Evolutionary conservation across 2,329 filamentous ascomycete genomes (phyloP), one percentile per base, ranked within the genome.

Genomic region (Sclerotinia subarctica): DNA sequence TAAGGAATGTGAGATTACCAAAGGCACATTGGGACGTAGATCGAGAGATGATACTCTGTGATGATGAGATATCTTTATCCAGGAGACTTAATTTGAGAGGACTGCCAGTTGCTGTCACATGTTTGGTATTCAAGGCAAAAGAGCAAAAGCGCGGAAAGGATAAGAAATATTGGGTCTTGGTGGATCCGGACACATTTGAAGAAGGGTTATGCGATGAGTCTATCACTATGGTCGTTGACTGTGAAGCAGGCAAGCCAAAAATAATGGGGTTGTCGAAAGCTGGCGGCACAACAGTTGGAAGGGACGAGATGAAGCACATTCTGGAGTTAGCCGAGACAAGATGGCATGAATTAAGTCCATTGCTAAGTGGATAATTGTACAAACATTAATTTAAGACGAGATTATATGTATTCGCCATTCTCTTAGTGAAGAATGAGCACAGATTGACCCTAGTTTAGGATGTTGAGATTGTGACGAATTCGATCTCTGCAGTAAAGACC

Each of bases 121-220:
- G 92, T 71, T 87, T 86, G 10, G 88, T 97, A 13, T 96, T 97
- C 76, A 88, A 86, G 58, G 89, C 88, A 60, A 82, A 82, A 57
- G 76, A 78, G 54, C 71, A 74, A 35, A 59, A 38, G 24, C 67
- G 74, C 32, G 84, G 82, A 78, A 84, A 82, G 78, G 85, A 85
- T 76, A 82, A 82, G 38, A 84, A 82, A 75, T 84, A 82, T 76
- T 96, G 93, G 92, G 82, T 97, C 3, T 80, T 99, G 68, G 87
- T 91, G 8, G 95, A 99, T 80, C 93, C 93, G 2, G 95, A 99
- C 80, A 86, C 88, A 29, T 90, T 96, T 73, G 95, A 99, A 81
- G 95, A 98, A 81, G 86, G 85, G 11, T 80, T 96, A 54, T 96
- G 93, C 76, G 84, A 88, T 70, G 95, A 99, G 82, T 85, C 80